A percentile compares a stretch with the other conserved stretches of the same genome.
phyloP scores from a whole-genome alignment of 2,329 filamentous ascomycete genomes.

The Fusarium fracticaudum region DNA sequence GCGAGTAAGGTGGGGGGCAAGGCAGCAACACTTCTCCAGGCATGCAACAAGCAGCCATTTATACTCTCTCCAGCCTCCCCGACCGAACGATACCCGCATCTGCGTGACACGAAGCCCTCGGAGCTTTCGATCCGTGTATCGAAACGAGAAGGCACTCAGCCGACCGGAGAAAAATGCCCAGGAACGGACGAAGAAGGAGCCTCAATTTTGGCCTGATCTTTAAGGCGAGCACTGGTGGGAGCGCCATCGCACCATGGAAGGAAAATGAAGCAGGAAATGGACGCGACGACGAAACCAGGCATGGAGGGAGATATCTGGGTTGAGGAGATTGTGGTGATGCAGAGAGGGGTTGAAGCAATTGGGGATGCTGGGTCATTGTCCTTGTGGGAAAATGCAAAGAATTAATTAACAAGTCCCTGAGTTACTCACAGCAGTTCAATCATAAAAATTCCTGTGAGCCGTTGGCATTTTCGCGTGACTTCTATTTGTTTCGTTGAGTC shows the following conservation, averaged over 20 bases:
- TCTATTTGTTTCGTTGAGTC: background rate
- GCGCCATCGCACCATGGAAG: background rate
- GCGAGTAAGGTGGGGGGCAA: accelerated
- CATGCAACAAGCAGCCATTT: background rate
- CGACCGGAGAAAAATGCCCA: background rate
- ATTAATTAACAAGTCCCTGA: background rate
- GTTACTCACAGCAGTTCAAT: background rate
- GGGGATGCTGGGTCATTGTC: too few relatives aligned
- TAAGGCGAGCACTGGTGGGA: background rate
- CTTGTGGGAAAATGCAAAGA: background rate
- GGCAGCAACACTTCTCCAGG: background rate
- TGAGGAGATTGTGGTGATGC: background rate
- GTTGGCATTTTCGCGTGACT: background rate
- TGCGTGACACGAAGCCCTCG: background rate
- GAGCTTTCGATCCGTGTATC: background rate
- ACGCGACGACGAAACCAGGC: background rate
- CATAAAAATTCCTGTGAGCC: accelerated
- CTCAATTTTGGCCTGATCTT: background rate
- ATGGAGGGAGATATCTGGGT: background rate
- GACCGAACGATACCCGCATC: background rate
- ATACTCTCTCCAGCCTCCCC: background rate
- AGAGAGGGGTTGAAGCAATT: background rate
- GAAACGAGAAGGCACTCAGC: background rate
- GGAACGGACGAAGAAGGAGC: background rate
- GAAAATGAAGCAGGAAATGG: background rate